phyloP scores from a whole-genome alignment of 1,139 yeast genomes.

The Debaryomyces udenii region DNA sequence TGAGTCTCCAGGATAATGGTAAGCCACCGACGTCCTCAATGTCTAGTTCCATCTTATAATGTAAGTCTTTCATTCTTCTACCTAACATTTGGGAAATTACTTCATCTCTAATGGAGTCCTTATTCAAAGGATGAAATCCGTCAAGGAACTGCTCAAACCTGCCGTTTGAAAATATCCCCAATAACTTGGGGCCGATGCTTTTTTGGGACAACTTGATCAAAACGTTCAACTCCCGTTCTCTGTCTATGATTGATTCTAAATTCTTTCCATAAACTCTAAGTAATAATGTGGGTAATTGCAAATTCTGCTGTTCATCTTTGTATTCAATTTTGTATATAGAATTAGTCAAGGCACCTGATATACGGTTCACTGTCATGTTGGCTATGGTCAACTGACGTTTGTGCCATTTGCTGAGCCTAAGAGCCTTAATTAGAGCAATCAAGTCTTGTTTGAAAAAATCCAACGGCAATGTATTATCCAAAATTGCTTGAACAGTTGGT shows the following conservation, averaged over 20 bases:
- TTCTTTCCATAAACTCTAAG: conserved; percentile 91
- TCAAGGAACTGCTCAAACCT: conserved; percentile 88
- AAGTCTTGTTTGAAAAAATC: conserved; percentile 88
- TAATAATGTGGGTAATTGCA: conserved; percentile 51
- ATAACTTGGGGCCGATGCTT: conserved; percentile 83
- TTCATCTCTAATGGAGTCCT: conserved; percentile 72
- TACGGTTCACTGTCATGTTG: conserved; percentile 55
- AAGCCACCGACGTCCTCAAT: conserved; percentile 53
- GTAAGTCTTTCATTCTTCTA: conserved; percentile 94
- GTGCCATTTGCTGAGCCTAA: conserved; percentile 81
- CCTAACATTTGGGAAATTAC: conserved; percentile 84
- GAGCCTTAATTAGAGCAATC: conserved; percentile 60
- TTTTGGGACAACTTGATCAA: conserved; percentile 73
- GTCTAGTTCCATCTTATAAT: conserved; percentile 72
- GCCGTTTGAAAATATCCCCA: conserved; percentile 90
- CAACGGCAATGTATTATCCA: conserved; percentile 75
- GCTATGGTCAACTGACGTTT: conserved; percentile 45
- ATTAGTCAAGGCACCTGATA: conserved; percentile 92
- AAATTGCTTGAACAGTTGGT: conserved; percentile 43
- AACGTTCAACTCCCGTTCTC: conserved; percentile 76
- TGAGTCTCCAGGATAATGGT: conserved; percentile 71
- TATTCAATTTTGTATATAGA: conserved; percentile 74
- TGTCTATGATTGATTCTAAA: conserved; percentile 82
- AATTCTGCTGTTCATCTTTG: conserved; percentile 28
- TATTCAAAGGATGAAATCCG: conserved; percentile 74